Evolutionary conservation across 371 early-diverging fungal species (phyloP).

Genomic region (Quaeritorhiza haematococci): DNA sequence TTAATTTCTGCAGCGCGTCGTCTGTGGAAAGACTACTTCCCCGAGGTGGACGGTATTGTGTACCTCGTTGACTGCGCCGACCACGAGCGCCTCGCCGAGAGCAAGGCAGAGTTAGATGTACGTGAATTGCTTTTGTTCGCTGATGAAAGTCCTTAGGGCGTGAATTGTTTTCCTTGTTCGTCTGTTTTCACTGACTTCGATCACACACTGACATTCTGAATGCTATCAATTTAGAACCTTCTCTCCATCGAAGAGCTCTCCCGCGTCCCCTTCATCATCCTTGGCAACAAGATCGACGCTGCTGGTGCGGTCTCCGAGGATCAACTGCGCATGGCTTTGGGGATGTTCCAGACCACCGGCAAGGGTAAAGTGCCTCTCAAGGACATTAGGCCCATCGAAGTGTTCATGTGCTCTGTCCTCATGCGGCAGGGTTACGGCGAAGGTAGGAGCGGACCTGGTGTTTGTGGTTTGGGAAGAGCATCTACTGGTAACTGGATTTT

Average conservation of each 20-base stretch:
- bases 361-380: slow-evolving; percentile 91
- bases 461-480: background rate
- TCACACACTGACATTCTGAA: background rate
- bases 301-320: slow-evolving; percentile 92
- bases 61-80: slow-evolving; percentile 94
- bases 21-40: slow-evolving; percentile 97
- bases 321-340: slow-evolving; percentile 77
- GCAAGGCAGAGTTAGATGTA: slow-evolving; percentile 93
- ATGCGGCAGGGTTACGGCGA: slow-evolving; percentile 97
- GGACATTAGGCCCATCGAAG: slow-evolving; percentile 92
- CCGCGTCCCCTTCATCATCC: slow-evolving; percentile 87
- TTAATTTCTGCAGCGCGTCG: slow-evolving; percentile 71
- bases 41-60: slow-evolving; percentile 94
- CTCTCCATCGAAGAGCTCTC: slow-evolving; percentile 88
- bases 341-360: slow-evolving; percentile 93
- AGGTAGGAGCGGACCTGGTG: slow-evolving; percentile 39
- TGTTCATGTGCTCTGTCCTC: slow-evolving; percentile 97
- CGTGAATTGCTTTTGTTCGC: slow-evolving; percentile 23
- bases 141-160: no score
- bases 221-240: slow-evolving; percentile 56
- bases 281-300: slow-evolving; percentile 98
- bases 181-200: no score
- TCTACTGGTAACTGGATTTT: background rate
- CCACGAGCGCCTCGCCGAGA: slow-evolving; percentile 75
- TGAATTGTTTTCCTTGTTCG: no score